These are phyloP conservation scores for Dryadomyces quercus-mongolicae DNA, from an alignment of 2,329 filamentous ascomycete species.

Conservation along the genomic window DNA sequence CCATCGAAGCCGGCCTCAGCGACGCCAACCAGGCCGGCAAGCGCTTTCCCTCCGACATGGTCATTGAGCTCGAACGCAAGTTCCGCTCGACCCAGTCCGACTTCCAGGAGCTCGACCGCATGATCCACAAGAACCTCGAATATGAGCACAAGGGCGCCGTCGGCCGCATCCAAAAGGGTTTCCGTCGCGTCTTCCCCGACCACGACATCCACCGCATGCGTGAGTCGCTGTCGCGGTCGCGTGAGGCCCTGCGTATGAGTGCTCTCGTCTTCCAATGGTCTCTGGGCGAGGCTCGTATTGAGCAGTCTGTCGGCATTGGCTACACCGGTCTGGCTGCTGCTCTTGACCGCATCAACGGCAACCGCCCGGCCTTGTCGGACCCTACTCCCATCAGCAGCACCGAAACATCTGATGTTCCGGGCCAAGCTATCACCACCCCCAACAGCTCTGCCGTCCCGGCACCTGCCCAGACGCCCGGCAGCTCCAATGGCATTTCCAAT, in stretches of 20 bases:
- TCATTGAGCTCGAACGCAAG: constrained; percentile 51
- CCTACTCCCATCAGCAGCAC: background rate
- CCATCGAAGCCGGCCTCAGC: constrained; percentile 54
- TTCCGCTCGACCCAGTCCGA: constrained; percentile 49
- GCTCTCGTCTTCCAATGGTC: constrained; percentile 55
- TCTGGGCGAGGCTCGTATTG: constrained; percentile 43
- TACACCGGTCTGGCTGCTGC: constrained; percentile 56
- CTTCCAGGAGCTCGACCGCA: constrained; percentile 50
- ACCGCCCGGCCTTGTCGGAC: constrained; percentile 16
- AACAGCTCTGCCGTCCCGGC: background rate
- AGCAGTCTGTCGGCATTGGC: constrained; percentile 50
- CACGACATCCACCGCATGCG: constrained; percentile 50
- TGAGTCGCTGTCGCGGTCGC: constrained; percentile 41
- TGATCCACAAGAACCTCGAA: constrained; percentile 48
- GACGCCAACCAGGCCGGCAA: constrained; percentile 33
- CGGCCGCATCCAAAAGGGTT: constrained; percentile 46
- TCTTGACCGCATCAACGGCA: constrained; percentile 36
- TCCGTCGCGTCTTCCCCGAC: constrained; percentile 51
- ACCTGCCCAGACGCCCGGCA: background rate
- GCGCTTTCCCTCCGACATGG: constrained; percentile 46
- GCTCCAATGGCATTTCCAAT: background rate
- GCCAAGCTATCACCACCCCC: background rate
- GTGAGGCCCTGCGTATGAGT: constrained; percentile 51
- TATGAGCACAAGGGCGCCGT: constrained; percentile 50
- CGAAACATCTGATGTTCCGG: background rate